Conservation (phyloP, 2,329 filamentous ascomycete species). For the Penicillium palitans region DNA sequence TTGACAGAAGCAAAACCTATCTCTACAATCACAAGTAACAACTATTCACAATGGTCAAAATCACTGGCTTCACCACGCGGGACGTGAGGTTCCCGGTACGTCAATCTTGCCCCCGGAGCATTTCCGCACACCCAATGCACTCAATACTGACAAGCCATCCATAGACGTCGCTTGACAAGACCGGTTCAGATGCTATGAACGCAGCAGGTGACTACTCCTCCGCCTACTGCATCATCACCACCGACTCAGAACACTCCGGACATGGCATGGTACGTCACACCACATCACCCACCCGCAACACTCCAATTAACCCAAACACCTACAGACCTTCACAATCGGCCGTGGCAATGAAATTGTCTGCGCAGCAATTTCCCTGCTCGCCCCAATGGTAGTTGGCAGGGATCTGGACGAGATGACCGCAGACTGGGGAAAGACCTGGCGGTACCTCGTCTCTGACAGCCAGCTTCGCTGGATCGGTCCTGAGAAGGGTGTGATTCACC, state of each 20-base stretch:
- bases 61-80: constrained; percentile 69
- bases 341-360: constrained; percentile 93
- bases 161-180: constrained; percentile 87
- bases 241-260: constrained; percentile 59
- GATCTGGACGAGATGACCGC: constrained; percentile 74
- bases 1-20: constrained; percentile 8
- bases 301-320: constrained; percentile 2
- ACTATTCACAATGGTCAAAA: constrained; percentile 55
- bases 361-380: constrained; percentile 75
- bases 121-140: neutral
- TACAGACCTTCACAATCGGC: constrained; percentile 48
- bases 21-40: neutral
- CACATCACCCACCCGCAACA: neutral
- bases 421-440: constrained; percentile 87
- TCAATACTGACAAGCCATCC: constrained; percentile 2
- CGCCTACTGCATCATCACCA: constrained; percentile 90
- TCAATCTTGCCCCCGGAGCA: constrained; percentile 7
- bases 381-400: constrained; percentile 71
- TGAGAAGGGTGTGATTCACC: constrained; percentile 91
- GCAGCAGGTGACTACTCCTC: constrained; percentile 88
- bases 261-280: constrained; percentile 44
- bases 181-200: constrained; percentile 97
- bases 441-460: constrained; percentile 84
- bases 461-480: constrained; percentile 93
- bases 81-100: constrained; percentile 71